phyloP scores from a whole-genome alignment of 1,284 basidiomycete genomes.

The Coriolopsis trogii region DNA sequence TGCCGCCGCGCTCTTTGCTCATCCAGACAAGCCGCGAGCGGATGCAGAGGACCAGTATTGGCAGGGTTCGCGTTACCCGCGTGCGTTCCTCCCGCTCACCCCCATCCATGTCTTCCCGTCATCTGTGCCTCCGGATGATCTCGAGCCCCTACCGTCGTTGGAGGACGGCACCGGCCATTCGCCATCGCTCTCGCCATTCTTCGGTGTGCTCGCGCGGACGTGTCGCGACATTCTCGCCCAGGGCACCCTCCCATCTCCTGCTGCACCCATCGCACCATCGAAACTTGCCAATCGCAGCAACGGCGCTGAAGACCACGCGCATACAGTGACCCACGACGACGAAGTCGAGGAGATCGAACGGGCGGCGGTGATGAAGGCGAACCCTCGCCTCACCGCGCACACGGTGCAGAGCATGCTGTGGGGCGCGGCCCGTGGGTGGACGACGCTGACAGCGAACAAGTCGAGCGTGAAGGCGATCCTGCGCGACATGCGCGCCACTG shows the following conservation, averaged over 20 bases:
- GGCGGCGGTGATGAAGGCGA: conserved; percentile 55
- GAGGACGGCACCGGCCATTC: conserved; percentile 9
- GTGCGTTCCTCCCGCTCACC: conserved; percentile 51
- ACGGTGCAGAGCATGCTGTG: conserved; percentile 71
- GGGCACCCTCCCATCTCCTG: conserved; percentile 37
- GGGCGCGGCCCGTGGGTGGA: conserved; percentile 74
- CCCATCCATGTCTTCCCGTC: conserved; percentile 56
- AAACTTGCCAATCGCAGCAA: too few relatives aligned
- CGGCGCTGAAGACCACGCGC: not conserved
- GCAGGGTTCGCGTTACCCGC: conserved; percentile 61
- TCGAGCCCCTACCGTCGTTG: not conserved
- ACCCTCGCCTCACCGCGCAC: conserved; percentile 64
- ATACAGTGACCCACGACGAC: conserved; percentile 2
- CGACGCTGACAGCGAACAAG: conserved; percentile 80
- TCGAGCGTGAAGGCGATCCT: conserved; percentile 77
- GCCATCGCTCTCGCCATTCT: conserved; percentile 44
- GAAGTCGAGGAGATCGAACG: conserved; percentile 46
- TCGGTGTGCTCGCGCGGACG: conserved; percentile 47
- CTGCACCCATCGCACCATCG: not conserved
- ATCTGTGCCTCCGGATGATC: conserved; percentile 20
- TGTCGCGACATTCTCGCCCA: conserved; percentile 55
- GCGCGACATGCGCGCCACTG: conserved; percentile 49
- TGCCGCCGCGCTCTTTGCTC: conserved; percentile 56
- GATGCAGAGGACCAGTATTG: conserved; percentile 54
- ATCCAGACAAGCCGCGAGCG: not conserved